Percentiles rank a stretch among this genome's conserved stretches.
Conservation (phyloP, 331 rosid species). For the Cucumis variabilis region DNA sequence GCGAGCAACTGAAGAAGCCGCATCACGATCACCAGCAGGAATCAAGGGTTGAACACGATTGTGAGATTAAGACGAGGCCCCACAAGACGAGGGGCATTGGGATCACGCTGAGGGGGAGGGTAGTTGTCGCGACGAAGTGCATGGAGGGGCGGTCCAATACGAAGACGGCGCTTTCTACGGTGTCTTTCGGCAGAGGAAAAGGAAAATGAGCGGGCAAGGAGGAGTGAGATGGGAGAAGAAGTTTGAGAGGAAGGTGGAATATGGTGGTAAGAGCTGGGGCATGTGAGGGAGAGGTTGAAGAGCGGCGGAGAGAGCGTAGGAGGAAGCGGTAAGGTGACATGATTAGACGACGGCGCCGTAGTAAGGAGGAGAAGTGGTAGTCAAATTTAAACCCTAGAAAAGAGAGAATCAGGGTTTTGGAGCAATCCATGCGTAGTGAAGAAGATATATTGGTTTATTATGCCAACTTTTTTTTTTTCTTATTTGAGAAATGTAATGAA, state of each 20-base stretch:
- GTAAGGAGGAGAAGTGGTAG: not conserved
- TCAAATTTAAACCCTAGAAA: conserved; percentile 28
- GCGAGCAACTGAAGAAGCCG: conserved; percentile 82
- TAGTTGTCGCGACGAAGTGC: conserved; percentile 75
- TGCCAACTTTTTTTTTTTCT: not conserved
- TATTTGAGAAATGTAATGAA: too few species aligned
- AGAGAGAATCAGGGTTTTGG: not conserved
- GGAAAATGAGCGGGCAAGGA: conserved; percentile 62
- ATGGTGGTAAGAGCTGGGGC: conserved; percentile 29
- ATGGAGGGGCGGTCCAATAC: conserved; percentile 91
- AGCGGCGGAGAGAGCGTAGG: conserved; percentile 65
- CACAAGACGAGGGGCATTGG: conserved; percentile 87
- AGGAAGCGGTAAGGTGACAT: conserved; percentile 74
- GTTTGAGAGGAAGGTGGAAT: conserved; percentile 8
- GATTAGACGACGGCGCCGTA: not conserved
- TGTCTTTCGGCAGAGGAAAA: conserved; percentile 94
- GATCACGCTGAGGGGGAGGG: conserved; percentile 67
- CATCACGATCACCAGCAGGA: conserved; percentile 91
- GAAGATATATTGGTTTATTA: not conserved
- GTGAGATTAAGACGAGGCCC: conserved; percentile 90
- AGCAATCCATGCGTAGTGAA: not conserved
- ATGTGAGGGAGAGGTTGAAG: conserved; percentile 33
- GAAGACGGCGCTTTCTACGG: conserved; percentile 87
- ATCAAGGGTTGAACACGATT: conserved; percentile 94
- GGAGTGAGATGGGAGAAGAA: not conserved